Evolutionary conservation across 1,139 yeast genomes (phyloP), one percentile per base, ranked within the genome.

Genomic region (Yamadazyma trypodendri): DNA sequence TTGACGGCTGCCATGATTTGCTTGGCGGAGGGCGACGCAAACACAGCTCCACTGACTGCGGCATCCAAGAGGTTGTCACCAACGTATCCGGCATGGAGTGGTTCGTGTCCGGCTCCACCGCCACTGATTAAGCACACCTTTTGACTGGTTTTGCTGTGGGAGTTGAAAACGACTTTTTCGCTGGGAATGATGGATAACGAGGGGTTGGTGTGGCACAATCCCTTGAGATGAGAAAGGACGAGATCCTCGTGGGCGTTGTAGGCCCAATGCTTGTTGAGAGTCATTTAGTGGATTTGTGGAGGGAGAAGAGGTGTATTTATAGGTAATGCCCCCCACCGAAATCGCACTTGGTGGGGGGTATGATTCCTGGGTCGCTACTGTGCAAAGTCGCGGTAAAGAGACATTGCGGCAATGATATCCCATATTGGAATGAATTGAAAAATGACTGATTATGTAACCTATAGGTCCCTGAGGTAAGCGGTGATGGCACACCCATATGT

Each of bases 21-120:
- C n/a, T 81, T 84, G 2, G 96, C 86, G 6, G 94, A 82, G 2
- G 97, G 97, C 15, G 95, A 86, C 0, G 97, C 96, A 66, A 90
- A 90, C 14, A 87, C 74, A 31, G 84, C 79, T 24, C 97, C 97
- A 38, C 88, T 79, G 7, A 89, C 96, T 2, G 96, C 97, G 27
- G 84, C 95, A 52, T 85, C 88, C 31, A 90, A 62, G 52, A 84
- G 66, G 37, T 92, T 92, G 20, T 76, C 72, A 5, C 97, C 97
- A 11, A 90, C 92, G 56, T 79, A 89, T 0, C 96, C 97, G 4
- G 86, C 92, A 55, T 89, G 96, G 7, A 90, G 72, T 22, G 97
- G 97, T 61, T 90, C 97, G 57, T 90, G 97, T 27, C 97, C 97
- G 8, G 92, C 81, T 22, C 97, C 97, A 39, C 97, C 97, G 40